Base-by-base conservation (phyloP, 2,329 filamentous ascomycete genomes). In the Elsinoe ampelina region DNA sequence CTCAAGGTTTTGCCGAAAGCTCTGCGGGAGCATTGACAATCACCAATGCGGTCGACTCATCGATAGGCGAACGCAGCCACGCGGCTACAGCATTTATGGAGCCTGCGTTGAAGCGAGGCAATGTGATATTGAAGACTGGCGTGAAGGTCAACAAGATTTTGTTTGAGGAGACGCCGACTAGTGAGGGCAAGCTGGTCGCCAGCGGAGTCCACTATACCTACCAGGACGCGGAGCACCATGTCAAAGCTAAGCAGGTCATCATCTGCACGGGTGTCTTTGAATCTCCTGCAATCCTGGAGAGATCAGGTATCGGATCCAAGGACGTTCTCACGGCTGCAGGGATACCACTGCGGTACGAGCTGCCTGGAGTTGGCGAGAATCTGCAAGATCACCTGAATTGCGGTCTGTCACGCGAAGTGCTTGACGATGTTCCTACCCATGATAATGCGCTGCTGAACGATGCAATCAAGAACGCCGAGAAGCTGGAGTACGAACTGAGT, bases 201-300 rank as follows among this genome's bases (percentile, higher is more conserved):
- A 63, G 56, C 3, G 66, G 67, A 3, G 75, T 76, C 2, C 70
- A 69, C 17, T 77, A 80, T 61, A 67, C 61, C 5, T 64, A 71
- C 35, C 63, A 67, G 3, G 74, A 72, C 1, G 58, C 67, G 12
- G 64, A 68, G 8, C 63, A 69, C 47, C 58, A 63, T 3, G 64
- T 70, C 2, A 71, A 58, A 13, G 69, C 62, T 62, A 63, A 63
- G 57, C 90, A 95, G 75, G 91, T 85, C 45, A 83, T 95, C 63
- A 79, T 93, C 62, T 86, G 80, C 68, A 88, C 86, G 30, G 89
- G 89, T 65, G 87, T 88, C 58, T 80, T 93, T 60, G 87, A 93
- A 71, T 92, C 88, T 1, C 87, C 88, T 26, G 82, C 87, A 30
- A 70, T 84, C 58, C 75, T 84, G 70, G 68, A 77, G 35, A 70